These are phyloP conservation scores for Metschnikowia matae DNA, from an alignment of 805 yeast species.

Conservation along the genomic window DNA sequence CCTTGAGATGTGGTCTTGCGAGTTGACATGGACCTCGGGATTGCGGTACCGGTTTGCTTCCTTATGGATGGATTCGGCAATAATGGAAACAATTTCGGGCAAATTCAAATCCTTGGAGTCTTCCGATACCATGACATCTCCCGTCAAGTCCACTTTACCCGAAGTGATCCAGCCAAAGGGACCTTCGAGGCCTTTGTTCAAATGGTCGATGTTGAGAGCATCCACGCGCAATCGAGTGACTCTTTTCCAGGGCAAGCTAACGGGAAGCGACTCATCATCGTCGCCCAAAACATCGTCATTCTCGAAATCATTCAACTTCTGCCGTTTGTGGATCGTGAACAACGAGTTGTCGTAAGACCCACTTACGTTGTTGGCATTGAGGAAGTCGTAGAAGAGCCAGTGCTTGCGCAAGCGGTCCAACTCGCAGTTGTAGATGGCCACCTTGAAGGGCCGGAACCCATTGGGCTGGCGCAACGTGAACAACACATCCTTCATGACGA, in stretches of 20 bases:
- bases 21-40: conserved; percentile 28
- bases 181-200: conserved; percentile 86
- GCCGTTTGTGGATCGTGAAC: conserved; percentile 84
- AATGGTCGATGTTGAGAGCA: conserved; percentile 78
- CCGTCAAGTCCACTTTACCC: conserved; percentile 91
- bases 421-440: conserved; percentile 85
- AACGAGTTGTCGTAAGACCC: conserved; percentile 93
- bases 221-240: conserved; percentile 81
- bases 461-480: conserved; percentile 79
- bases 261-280: conserved; percentile 14
- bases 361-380: conserved; percentile 78
- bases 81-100: conserved; percentile 46
- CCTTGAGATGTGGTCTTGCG: conserved; percentile 28
- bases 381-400: conserved; percentile 86
- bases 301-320: conserved; percentile 48
- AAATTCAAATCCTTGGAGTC: conserved; percentile 48
- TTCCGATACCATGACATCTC: conserved; percentile 81
- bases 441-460: conserved; percentile 76
- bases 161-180: conserved; percentile 96
- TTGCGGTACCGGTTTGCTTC: conserved; percentile 44
- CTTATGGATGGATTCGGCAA: conserved; percentile 45
- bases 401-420: conserved; percentile 77
- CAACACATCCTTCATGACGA: conserved; percentile 78
- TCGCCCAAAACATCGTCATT: conserved; percentile 13
- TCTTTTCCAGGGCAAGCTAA: conserved; percentile 44